These are phyloP conservation scores for Beauveria varroae DNA, from an alignment of 2,329 filamentous ascomycete genomes.

Conservation along the genomic window DNA sequence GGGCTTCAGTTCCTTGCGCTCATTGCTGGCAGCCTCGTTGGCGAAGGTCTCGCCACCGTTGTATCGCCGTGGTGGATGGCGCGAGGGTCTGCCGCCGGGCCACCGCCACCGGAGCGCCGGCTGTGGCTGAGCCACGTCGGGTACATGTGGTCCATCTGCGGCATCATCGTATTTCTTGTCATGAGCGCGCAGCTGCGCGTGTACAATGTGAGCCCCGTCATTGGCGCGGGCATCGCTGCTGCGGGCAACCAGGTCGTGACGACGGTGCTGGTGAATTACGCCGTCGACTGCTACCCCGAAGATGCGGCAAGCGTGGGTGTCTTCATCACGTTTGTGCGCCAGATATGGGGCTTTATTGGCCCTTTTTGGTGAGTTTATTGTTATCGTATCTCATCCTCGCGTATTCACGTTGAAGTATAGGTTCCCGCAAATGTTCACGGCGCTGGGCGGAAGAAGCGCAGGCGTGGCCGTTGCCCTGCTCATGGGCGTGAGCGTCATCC, in stretches of 20 bases:
- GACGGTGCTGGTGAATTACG: constrained; percentile 2
- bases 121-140: constrained; percentile 1
- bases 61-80: background rate
- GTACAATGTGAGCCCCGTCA: constrained; percentile 7
- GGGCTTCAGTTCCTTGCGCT: constrained; percentile 6
- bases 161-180: constrained; percentile 3
- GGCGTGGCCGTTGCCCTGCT: background rate
- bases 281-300: background rate
- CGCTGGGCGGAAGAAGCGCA: background rate
- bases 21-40: constrained; percentile 1
- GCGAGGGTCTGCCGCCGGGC: background rate
- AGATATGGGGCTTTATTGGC: background rate
- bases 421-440: constrained; percentile 4
- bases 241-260: constrained; percentile 5
- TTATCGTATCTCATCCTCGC: too few species aligned
- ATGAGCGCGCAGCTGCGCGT: background rate
- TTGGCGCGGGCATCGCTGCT: constrained; percentile 2
- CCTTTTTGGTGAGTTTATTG: background rate
- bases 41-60: background rate
- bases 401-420: background rate
- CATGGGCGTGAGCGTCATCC: background rate
- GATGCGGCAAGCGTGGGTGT: constrained; percentile 7
- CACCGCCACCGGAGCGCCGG: background rate
- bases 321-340: background rate
- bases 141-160: background rate